Conservation (phyloP, 805 yeast species). For the Lipomyces anomalus region DNA sequence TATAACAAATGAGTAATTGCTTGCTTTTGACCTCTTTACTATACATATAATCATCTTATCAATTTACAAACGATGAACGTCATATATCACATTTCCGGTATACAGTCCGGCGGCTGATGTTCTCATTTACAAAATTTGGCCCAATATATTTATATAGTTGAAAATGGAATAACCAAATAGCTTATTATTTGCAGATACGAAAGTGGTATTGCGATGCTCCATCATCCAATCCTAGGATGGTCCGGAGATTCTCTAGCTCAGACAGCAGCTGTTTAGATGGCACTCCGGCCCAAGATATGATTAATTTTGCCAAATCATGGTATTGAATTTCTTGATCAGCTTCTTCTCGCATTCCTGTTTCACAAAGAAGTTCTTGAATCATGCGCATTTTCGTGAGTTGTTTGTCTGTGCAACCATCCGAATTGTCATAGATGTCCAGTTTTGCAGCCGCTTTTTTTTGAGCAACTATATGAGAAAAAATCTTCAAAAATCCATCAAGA, state of each 20-base stretch:
- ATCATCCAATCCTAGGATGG: background rate
- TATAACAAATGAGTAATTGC: background rate
- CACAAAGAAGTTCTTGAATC: slow-evolving; percentile 3
- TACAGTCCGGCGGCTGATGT: background rate
- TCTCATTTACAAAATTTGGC: too few relatives aligned
- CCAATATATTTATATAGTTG: too few relatives aligned
- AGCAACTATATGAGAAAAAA: slow-evolving; percentile 1
- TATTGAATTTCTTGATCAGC: slow-evolving; percentile 7
- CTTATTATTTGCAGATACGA: too few relatives aligned
- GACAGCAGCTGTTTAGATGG: too few relatives aligned
- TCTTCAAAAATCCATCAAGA: slow-evolving; percentile 2
- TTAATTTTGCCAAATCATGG: slow-evolving; percentile 8
- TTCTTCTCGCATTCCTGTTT: background rate
- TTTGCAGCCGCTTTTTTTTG: background rate
- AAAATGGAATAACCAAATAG: too few relatives aligned
- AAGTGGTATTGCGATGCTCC: too few relatives aligned
- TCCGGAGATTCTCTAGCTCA: too few relatives aligned
- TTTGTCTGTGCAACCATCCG: background rate
- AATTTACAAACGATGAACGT: background rate
- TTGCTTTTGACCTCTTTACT: background rate
- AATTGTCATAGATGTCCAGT: background rate
- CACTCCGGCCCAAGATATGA: slow-evolving; percentile 6
- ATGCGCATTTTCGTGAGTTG: background rate
- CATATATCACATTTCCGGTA: background rate
- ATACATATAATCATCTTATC: background rate